These are phyloP conservation scores for Pseudogymnoascus destructans DNA, from an alignment of 2,329 filamentous ascomycete species.

Conservation along the genomic window DNA sequence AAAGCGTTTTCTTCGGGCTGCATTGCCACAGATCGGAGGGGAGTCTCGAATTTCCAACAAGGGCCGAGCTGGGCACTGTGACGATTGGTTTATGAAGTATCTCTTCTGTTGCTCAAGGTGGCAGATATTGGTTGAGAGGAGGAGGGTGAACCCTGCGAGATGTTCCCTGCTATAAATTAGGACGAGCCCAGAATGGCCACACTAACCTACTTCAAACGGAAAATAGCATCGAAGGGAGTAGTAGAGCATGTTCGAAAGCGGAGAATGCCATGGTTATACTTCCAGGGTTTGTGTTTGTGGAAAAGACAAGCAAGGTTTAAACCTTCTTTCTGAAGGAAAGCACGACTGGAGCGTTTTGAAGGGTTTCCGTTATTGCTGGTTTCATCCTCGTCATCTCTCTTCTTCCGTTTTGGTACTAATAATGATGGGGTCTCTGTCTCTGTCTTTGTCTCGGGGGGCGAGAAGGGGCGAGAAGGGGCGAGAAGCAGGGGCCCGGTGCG, in stretches of 20 bases:
- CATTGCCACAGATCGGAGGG: neutral
- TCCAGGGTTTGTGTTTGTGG: neutral
- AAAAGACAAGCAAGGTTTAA: neutral
- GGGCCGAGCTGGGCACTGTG: neutral
- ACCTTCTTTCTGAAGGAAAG: neutral
- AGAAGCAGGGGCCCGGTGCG: neutral
- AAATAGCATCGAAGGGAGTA: neutral
- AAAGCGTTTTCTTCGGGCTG: neutral
- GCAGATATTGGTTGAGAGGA: neutral
- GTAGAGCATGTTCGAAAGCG: constrained; percentile 2
- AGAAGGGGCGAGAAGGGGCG: too few species aligned
- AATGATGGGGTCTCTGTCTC: too few species aligned
- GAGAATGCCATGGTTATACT: neutral
- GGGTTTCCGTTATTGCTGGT: neutral
- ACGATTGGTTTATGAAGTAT: too few species aligned
- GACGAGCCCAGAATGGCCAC: neutral
- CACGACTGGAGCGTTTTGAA: neutral
- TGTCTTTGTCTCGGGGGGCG: neutral
- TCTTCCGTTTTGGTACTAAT: neutral
- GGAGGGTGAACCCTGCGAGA: neutral
- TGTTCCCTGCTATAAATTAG: neutral
- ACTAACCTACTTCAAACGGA: neutral
- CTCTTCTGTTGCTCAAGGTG: neutral
- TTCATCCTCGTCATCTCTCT: neutral
- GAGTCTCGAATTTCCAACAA: neutral